A percentile compares a stretch with the other conserved stretches of the same genome.
Conservation (phyloP, 495 filamentous ascomycete genomes). For the Penicillium chermesinum region DNA sequence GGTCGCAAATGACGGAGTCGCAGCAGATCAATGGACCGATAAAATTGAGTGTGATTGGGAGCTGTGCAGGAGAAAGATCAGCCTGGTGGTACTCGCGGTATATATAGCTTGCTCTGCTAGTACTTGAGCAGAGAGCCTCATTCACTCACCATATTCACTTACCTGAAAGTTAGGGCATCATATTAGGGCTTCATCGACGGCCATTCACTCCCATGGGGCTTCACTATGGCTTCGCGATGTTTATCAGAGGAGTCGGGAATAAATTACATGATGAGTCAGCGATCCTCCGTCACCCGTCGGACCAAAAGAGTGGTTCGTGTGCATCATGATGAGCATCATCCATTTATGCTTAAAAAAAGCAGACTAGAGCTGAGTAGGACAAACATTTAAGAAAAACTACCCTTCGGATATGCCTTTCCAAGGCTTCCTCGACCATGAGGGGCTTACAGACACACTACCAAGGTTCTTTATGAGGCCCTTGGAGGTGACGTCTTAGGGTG, state of each 20-base stretch:
- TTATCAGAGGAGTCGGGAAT: constrained; percentile 7
- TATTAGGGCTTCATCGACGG: too few species aligned
- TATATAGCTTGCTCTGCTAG: too few species aligned
- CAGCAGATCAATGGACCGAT: neutral
- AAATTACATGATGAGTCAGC: constrained; percentile 24
- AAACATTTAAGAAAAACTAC: neutral
- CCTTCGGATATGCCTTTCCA: too few species aligned
- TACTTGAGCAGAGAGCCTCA: neutral
- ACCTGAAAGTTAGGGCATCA: too few species aligned
- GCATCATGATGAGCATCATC: constrained; percentile 37
- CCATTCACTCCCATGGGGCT: neutral
- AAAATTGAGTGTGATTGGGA: neutral
- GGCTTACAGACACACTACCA: too few species aligned
- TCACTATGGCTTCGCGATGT: neutral
- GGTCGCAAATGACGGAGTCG: neutral
- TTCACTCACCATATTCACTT: neutral
- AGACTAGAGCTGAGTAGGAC: neutral
- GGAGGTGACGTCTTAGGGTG: neutral
- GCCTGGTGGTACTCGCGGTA: neutral
- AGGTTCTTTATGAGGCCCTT: too few species aligned
- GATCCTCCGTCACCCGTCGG: constrained; percentile 7
- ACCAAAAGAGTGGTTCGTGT: constrained; percentile 18
- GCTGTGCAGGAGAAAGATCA: neutral
- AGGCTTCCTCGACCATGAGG: too few species aligned
- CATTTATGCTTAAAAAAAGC: constrained; percentile 9